A percentile compares a stretch with the other conserved stretches of the same genome.
Conservation (phyloP, 345 rosid genomes). For the Eucalyptus cloeziana region DNA sequence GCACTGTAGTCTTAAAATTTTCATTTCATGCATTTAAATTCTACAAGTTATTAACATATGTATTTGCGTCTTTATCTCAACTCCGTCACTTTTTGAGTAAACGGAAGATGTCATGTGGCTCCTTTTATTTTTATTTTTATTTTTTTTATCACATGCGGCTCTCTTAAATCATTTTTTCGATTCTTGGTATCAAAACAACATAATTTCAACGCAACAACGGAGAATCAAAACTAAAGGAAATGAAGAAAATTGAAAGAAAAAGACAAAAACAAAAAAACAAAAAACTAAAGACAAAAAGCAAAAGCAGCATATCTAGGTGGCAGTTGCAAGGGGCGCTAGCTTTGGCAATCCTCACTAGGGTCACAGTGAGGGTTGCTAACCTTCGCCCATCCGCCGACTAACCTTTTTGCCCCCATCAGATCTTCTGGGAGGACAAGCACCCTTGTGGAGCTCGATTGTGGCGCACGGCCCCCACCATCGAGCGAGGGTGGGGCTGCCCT, state of each 20-base stretch:
- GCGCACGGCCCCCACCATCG: background rate
- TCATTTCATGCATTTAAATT: background rate
- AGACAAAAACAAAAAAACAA: background rate
- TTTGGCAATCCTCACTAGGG: background rate
- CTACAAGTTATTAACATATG: background rate
- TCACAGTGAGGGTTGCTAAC: background rate
- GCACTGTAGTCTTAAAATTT: background rate
- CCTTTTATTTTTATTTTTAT: background rate
- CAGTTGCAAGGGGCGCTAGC: background rate
- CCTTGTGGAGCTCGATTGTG: background rate
- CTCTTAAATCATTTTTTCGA: background rate
- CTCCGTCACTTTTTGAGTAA: background rate
- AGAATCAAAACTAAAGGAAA: background rate
- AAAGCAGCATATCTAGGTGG: too few relatives aligned
- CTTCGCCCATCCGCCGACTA: accelerated
- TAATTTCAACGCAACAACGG: background rate
- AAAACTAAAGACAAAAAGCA: too few relatives aligned
- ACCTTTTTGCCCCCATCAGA: background rate
- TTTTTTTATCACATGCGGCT: background rate
- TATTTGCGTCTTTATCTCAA: background rate
- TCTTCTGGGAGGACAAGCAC: background rate
- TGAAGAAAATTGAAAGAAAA: background rate
- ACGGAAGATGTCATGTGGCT: background rate
- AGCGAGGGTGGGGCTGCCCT: background rate
- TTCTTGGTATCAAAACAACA: background rate